phyloP scores from a whole-genome alignment of 73 alveolate genomes.

The Paramecium primaurelia region DNA sequence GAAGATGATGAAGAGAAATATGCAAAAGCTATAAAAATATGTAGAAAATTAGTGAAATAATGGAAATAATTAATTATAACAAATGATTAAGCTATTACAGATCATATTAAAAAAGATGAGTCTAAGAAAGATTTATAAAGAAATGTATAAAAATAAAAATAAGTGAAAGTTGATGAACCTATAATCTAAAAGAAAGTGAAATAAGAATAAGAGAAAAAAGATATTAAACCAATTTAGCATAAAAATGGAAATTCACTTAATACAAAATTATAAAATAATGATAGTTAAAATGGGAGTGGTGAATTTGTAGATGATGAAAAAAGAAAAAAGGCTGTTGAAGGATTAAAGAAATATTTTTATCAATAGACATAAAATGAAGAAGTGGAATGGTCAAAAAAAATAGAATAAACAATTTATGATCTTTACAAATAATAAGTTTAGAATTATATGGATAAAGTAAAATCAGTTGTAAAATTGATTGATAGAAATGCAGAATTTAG shows the following conservation, averaged over 20 bases:
- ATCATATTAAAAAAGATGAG: background rate
- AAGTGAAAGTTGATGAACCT: background rate
- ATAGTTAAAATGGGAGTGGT: background rate
- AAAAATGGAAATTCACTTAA: background rate
- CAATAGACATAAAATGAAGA: background rate
- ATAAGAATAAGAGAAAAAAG: background rate
- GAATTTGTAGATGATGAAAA: background rate
- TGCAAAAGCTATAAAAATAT: background rate
- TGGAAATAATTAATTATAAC: constrained; percentile 15
- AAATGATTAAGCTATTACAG: background rate
- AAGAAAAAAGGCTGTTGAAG: background rate
- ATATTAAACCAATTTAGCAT: background rate
- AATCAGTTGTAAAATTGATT: background rate
- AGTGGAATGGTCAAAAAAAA: background rate
- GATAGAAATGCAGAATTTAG: background rate
- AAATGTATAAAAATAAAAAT: background rate
- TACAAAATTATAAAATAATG: background rate
- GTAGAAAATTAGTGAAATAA: background rate
- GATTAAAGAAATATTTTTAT: background rate
- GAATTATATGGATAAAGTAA: constrained; percentile 1
- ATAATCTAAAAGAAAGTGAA: background rate
- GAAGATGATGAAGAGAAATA: constrained; percentile 20
- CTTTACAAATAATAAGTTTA: background rate
- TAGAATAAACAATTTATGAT: background rate
- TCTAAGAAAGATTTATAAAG: background rate